Evolutionary conservation across 805 yeast genomes (phyloP).

Genomic region (Metschnikowia colocasiae): DNA sequence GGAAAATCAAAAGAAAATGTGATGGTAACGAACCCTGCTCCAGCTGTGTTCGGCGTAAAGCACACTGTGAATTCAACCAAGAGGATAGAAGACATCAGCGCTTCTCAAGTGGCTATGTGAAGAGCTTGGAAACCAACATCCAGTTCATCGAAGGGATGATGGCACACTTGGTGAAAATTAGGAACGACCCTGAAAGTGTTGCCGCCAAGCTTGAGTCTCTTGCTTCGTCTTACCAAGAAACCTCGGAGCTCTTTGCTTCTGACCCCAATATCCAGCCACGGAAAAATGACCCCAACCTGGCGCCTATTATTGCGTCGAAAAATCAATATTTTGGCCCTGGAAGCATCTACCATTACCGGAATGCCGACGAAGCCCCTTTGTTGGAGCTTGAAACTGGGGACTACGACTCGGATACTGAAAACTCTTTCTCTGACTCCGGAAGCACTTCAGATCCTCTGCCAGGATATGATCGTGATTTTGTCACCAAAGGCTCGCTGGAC

Average conservation of each 20-base stretch:
- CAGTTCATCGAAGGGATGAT: conserved; percentile 15
- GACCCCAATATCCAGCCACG: conserved; percentile 9
- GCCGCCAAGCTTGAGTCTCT: conserved; percentile 15
- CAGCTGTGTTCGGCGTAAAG: conserved; percentile 13
- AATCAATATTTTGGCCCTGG: conserved; percentile 19
- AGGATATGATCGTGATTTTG: background rate
- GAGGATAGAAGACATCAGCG: conserved; percentile 18
- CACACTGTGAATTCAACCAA: conserved; percentile 15
- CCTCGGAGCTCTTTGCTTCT: background rate
- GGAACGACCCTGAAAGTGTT: conserved; percentile 15
- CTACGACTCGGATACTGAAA: background rate
- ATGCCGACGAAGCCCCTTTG: conserved; percentile 1
- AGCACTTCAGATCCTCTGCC: background rate
- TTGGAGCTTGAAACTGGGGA: background rate
- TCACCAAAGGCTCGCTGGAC: background rate
- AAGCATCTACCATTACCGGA: conserved; percentile 13
- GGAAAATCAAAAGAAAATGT: conserved; percentile 19
- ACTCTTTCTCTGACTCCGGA: background rate
- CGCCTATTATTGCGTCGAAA: conserved; percentile 9
- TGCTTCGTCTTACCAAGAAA: conserved; percentile 8
- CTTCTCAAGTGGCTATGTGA: conserved; percentile 17
- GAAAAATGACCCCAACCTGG: conserved; percentile 5
- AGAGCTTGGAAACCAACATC: conserved; percentile 18
- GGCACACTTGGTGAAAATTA: conserved; percentile 13
- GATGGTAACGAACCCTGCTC: conserved; percentile 19